These are phyloP conservation scores for Cutaneotrichosporon cavernicola DNA, from an alignment of 1,284 basidiomycete genomes.

Conservation along the genomic window DNA sequence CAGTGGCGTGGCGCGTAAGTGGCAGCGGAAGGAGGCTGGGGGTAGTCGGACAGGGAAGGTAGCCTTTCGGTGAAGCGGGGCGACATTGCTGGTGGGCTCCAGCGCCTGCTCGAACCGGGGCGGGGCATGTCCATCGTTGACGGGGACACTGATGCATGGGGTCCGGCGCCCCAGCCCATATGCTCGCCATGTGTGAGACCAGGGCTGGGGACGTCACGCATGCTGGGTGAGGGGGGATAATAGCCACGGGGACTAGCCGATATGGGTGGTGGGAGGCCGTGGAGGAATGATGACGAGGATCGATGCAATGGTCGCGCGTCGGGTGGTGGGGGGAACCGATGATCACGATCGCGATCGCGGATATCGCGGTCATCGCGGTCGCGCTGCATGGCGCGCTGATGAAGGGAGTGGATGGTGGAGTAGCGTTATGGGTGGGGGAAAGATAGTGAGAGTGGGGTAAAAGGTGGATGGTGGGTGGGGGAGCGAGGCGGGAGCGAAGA, in stretches of 20 bases:
- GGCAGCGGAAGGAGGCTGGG: not conserved
- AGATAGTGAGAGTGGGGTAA: constrained; percentile 6
- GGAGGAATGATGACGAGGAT: constrained; percentile 21
- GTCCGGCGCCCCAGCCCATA: not conserved
- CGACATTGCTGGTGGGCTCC: constrained; percentile 12
- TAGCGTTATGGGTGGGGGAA: constrained; percentile 3
- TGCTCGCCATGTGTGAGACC: constrained; percentile 7
- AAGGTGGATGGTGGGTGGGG: not conserved
- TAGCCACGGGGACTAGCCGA: constrained; percentile 16
- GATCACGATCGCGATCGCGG: constrained; percentile 16
- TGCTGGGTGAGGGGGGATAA: constrained; percentile 21
- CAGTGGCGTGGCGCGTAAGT: constrained; percentile 8
- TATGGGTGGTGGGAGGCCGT: constrained; percentile 27
- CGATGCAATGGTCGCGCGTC: constrained; percentile 4
- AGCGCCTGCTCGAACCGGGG: not conserved
- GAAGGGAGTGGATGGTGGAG: not conserved
- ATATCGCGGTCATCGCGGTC: constrained; percentile 19
- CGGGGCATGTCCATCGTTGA: constrained; percentile 13
- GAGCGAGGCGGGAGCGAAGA: not conserved
- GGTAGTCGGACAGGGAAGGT: constrained; percentile 27
- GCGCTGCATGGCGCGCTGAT: constrained; percentile 12
- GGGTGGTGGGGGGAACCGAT: constrained; percentile 12
- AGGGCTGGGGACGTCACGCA: constrained; percentile 17
- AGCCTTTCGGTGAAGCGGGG: constrained; percentile 22
- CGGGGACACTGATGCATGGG: not conserved